These are phyloP conservation scores for Phaseolus coccineus DNA, from an alignment of 331 rosid species.

Conservation along the genomic window DNA sequence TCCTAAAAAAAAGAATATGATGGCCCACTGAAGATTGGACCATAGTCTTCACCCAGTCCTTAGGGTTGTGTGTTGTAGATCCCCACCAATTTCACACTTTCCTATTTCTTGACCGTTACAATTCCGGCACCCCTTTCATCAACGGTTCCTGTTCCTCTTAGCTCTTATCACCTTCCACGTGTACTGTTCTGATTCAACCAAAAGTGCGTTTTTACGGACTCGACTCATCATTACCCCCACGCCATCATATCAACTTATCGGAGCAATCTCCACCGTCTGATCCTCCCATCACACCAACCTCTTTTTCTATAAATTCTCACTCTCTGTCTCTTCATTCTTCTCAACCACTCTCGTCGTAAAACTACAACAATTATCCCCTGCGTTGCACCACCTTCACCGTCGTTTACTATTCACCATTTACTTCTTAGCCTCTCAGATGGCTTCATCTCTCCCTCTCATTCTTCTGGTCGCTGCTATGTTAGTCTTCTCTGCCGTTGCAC, in stretches of 20 bases:
- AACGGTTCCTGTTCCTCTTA: neutral
- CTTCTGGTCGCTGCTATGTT: slow-evolving; percentile 18
- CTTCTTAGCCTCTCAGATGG: slow-evolving; percentile 23
- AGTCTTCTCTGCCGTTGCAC: slow-evolving; percentile 39
- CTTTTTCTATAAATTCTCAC: slow-evolving; percentile 23
- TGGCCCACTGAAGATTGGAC: neutral
- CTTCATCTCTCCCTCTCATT: neutral
- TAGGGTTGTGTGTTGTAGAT: slow-evolving; percentile 10
- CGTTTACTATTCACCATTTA: neutral
- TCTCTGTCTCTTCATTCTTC: neutral
- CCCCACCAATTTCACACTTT: slow-evolving; percentile 24
- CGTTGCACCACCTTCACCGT: neutral
- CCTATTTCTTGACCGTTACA: slow-evolving; percentile 45
- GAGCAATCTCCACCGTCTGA: slow-evolving; percentile 34
- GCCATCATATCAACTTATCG: too few relatives aligned
- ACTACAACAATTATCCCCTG: neutral
- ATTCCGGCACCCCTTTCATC: slow-evolving; percentile 5
- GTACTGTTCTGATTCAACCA: slow-evolving; percentile 5
- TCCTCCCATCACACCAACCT: neutral
- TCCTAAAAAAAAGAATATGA: neutral
- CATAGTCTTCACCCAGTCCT: neutral
- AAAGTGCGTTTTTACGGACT: neutral
- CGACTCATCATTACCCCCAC: slow-evolving; percentile 6
- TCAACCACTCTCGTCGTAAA: neutral
- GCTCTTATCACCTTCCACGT: neutral